Evolutionary conservation across 768 basidiomycete genomes (phyloP), one percentile per base, ranked within the genome.

Genomic region (Roridomyces roridus): DNA sequence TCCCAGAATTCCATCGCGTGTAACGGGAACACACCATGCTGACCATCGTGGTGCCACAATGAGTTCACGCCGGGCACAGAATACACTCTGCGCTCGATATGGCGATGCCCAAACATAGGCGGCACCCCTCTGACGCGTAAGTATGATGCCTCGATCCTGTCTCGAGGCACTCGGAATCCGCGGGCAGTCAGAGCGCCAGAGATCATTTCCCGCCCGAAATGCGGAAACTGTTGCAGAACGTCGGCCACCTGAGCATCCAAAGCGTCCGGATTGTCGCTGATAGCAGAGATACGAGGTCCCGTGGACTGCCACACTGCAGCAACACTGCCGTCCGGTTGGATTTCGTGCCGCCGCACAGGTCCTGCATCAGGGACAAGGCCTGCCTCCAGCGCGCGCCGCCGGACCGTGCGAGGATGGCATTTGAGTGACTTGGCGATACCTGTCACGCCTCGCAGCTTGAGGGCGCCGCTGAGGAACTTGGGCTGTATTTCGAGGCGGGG

Each of bases 21-120:
- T n/a, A n/a, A n/a, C n/a, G 20, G 39, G 21, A 17, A 57, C 64
- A n/a, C 48, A 75, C 74, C 67, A 62, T 75, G 74, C 42, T 75
- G 73, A 0, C 75, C 71, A 60, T 76, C 71, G 60, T 74, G 70
- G 53, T 75, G 72, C 72, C 72, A 74, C 0, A 74, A 60, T 0
- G 68, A 68, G 55, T 74, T 74, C 5, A 65, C 64, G 9, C 68
- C 70, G 18, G 68, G 57, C 21, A 72, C 71, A 15, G 36, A 43
- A 44, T 72, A 72, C 6, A 57, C 42, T 1, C 60, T 44, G 9
- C 68, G 11, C 34, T 25, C 21, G 68, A 67, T 8, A 36, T 37
- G 7, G 49, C 56, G 53, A 12, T 48, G 29, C 25, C 59, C 61
- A 55, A 67, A 68, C 8, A 41, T 44, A 10, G 35, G 28, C 1